Conservation (phyloP, 2,329 filamentous ascomycete genomes). For the Trichoderma koningii region DNA sequence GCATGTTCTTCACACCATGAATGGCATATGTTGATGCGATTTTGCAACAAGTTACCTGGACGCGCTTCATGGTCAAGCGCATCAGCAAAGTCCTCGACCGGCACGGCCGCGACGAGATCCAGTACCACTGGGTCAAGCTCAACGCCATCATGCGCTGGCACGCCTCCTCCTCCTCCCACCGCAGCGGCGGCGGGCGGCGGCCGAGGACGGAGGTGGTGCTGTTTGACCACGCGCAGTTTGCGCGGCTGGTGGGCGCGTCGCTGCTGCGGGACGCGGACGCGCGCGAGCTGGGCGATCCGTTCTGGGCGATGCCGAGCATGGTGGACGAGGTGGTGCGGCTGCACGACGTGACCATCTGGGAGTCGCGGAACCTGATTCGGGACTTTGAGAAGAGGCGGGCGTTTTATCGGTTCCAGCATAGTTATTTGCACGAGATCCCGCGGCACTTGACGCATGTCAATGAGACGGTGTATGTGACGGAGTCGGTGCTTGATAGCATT, state of each 20-base stretch:
- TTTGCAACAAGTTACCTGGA: conserved; percentile 37
- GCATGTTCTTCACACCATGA: no score
- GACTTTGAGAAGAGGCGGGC: conserved; percentile 36
- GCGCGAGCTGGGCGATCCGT: conserved; percentile 35
- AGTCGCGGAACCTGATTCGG: conserved; percentile 41
- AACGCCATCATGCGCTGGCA: conserved; percentile 40
- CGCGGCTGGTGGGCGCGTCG: conserved; percentile 4
- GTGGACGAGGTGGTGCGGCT: conserved; percentile 37
- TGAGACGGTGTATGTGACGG: conserved; percentile 45
- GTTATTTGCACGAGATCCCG: conserved; percentile 45
- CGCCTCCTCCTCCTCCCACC: background rate
- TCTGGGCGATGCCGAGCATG: conserved; percentile 42
- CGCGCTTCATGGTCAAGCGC: conserved; percentile 38
- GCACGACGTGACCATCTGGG: conserved; percentile 45
- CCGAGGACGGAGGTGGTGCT: conserved; percentile 37
- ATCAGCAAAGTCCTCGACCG: conserved; percentile 19
- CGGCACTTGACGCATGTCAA: conserved; percentile 49
- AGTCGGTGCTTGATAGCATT: conserved; percentile 39
- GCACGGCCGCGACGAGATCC: background rate
- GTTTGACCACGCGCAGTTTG: conserved; percentile 36
- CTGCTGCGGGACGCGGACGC: conserved; percentile 3
- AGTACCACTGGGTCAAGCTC: conserved; percentile 42
- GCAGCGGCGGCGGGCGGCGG: no score
- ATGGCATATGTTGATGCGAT: no score
- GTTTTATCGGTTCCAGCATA: conserved; percentile 36